Percentiles rank a stretch among this genome's conserved stretches.
Conservation (phyloP, 2,329 filamentous ascomycete species). For the Coniosporium tulheliwenetii region DNA sequence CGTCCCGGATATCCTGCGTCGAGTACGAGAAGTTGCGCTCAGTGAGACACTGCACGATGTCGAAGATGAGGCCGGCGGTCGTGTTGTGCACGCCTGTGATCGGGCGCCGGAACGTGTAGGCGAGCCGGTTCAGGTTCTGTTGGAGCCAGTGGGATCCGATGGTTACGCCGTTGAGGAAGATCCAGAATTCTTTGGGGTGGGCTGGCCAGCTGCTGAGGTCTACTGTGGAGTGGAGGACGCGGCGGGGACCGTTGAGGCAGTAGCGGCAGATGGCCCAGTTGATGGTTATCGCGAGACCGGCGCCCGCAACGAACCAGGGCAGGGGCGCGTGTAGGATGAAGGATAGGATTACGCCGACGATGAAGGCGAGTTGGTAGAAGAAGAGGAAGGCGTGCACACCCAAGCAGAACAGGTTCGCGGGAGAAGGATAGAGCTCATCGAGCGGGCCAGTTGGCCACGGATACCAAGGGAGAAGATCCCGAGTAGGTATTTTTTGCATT, state of each 20-base stretch:
- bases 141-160: background rate
- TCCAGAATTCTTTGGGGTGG: conserved; percentile 1
- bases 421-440: background rate
- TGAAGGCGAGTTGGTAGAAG: background rate
- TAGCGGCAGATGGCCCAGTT: background rate
- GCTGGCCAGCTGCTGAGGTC: background rate
- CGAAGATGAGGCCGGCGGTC: conserved; percentile 51
- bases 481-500: background rate
- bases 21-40: conserved; percentile 62
- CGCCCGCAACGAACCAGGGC: background rate
- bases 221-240: background rate
- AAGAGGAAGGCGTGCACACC: background rate
- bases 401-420: background rate
- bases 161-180: conserved; percentile 2
- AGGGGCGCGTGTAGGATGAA: background rate
- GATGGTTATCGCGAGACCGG: background rate
- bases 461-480: background rate
- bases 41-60: conserved; percentile 61
- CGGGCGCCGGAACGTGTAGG: conserved; percentile 1
- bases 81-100: conserved; percentile 2
- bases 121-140: background rate
- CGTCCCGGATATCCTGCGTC: conserved; percentile 42
- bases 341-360: background rate
- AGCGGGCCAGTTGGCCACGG: background rate
- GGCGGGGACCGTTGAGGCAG: background rate